A percentile compares a stretch with the other conserved stretches of the same genome.
These are phyloP conservation scores for Kokia cookei DNA, from an alignment of 441 rosid genomes.

Conservation along the genomic window DNA sequence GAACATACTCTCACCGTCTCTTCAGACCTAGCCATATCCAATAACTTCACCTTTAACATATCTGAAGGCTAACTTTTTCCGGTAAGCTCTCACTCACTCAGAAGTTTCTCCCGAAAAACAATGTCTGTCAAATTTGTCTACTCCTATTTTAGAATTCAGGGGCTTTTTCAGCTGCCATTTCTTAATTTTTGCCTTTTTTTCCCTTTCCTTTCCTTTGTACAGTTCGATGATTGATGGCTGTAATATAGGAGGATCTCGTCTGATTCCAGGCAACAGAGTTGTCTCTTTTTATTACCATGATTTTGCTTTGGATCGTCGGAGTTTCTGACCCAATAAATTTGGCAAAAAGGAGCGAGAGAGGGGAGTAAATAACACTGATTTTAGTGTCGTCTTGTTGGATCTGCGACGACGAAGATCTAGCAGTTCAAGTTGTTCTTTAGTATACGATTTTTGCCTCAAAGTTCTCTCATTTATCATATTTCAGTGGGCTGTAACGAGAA, in stretches of 20 bases:
- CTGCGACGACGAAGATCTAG: slow-evolving; percentile 31
- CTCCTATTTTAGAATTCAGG: background rate
- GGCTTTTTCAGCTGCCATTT: background rate
- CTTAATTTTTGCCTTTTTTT: background rate
- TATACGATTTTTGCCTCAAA: slow-evolving; percentile 6
- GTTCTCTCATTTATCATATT: slow-evolving; percentile 13
- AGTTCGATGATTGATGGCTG: slow-evolving; percentile 15
- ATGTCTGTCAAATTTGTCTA: background rate
- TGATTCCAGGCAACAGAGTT: slow-evolving; percentile 12
- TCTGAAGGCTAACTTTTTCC: background rate
- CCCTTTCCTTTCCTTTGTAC: slow-evolving; percentile 1
- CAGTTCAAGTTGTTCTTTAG: background rate
- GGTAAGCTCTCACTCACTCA: slow-evolving; percentile 8
- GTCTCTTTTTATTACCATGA: background rate
- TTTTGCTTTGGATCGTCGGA: slow-evolving; percentile 12
- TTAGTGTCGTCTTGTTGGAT: slow-evolving; percentile 18
- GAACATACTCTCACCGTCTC: background rate
- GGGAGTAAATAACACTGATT: slow-evolving; percentile 1
- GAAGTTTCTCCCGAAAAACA: background rate
- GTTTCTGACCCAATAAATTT: slow-evolving; percentile 1
- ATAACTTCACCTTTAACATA: background rate
- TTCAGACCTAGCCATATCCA: slow-evolving; percentile 4
- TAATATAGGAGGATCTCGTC: slow-evolving; percentile 7
- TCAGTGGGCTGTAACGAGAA: slow-evolving; percentile 9
- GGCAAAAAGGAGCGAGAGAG: background rate